phyloP scores from a whole-genome alignment of 2,329 filamentous ascomycete species.

The Calonectria hawksworthii region DNA sequence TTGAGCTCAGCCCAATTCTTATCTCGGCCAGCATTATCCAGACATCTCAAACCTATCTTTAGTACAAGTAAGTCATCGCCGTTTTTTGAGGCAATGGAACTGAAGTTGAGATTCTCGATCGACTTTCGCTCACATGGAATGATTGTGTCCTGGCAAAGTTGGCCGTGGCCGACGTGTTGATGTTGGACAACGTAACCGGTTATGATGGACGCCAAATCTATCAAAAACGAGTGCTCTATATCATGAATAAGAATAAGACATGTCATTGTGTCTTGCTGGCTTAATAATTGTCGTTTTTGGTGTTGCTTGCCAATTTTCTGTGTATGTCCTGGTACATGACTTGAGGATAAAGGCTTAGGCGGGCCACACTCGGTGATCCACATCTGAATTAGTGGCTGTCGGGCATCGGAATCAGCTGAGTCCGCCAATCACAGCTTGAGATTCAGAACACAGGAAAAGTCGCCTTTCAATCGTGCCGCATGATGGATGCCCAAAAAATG shows the following conservation, averaged over 20 bases:
- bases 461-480: background rate
- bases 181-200: conserved; percentile 20
- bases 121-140: conserved; percentile 2
- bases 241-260: conserved; percentile 27
- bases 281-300: background rate
- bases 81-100: background rate
- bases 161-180: background rate
- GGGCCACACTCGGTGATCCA: background rate
- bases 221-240: background rate
- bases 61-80: background rate
- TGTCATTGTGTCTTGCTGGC: conserved; percentile 3
- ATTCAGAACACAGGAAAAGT: background rate
- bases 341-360: conserved; percentile 30
- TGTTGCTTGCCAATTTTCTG: background rate
- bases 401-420: conserved; percentile 9
- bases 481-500: background rate
- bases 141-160: background rate
- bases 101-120: background rate
- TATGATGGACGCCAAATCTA: conserved; percentile 28
- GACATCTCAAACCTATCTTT: conserved; percentile 6
- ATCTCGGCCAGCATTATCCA: background rate
- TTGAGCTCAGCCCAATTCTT: background rate
- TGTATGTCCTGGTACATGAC: background rate
- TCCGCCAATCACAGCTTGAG: conserved; percentile 21
- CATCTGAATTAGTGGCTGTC: background rate